A percentile compares a stretch with the other conserved stretches of the same genome.
Evolutionary conservation across 805 yeast genomes (phyloP).

Genomic region (Limtongozyma cylindracea): DNA sequence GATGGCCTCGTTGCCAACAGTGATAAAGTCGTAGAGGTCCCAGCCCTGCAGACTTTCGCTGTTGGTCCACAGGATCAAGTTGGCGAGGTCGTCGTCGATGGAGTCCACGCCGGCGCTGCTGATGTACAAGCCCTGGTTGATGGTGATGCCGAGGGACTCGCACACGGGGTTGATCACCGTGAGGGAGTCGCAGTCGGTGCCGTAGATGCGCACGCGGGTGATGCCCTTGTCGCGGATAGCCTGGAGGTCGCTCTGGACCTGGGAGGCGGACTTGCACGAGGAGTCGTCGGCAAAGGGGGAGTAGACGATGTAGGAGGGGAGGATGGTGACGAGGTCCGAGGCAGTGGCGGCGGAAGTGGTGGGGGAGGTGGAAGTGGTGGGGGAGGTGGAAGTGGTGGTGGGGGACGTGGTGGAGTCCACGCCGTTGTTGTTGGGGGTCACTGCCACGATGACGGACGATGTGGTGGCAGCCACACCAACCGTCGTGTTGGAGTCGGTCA

Average conservation of each 20-base stretch:
- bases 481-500: too few relatives aligned
- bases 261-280: constrained; percentile 31
- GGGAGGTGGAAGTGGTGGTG: not conserved
- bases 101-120: constrained; percentile 36
- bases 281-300: constrained; percentile 56
- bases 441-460: too few relatives aligned
- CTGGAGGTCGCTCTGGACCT: constrained; percentile 32
- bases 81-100: constrained; percentile 30
- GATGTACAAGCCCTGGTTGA: constrained; percentile 83
- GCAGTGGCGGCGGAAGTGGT: constrained; percentile 2
- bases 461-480: too few relatives aligned
- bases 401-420: too few relatives aligned
- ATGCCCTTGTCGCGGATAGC: constrained; percentile 37
- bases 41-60: constrained; percentile 39
- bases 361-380: constrained; percentile 2
- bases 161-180: constrained; percentile 39
- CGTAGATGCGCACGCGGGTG: constrained; percentile 47
- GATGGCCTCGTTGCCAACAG: constrained; percentile 80
- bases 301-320: constrained; percentile 36
- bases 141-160: constrained; percentile 28
- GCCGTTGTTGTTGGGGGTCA: too few relatives aligned
- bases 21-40: constrained; percentile 52
- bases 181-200: constrained; percentile 63
- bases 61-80: constrained; percentile 19
- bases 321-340: constrained; percentile 15